phyloP scores from a whole-genome alignment of 169 alveolate species.

The Theileria parva region DNA sequence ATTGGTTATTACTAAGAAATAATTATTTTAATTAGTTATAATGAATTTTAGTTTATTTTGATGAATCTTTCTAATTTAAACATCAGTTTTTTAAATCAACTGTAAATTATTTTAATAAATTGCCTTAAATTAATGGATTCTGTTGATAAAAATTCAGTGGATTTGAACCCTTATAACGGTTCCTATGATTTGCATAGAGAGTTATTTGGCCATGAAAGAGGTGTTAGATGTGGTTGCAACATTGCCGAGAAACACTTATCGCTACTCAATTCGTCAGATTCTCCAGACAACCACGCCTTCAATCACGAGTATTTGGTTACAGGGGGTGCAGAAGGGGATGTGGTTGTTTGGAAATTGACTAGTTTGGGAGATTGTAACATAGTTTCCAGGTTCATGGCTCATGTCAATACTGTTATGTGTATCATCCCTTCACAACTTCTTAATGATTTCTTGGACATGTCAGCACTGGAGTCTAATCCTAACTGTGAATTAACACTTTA shows the following conservation, averaged over 20 bases:
- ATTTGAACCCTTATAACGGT: conserved; percentile 23
- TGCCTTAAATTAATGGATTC: not conserved
- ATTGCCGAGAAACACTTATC: conserved; percentile 6
- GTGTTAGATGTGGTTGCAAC: conserved; percentile 40
- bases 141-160: not conserved
- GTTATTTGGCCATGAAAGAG: conserved; percentile 4
- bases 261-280: not conserved
- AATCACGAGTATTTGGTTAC: conserved; percentile 31
- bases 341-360: conserved; percentile 33
- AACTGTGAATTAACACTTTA: not conserved
- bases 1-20: too few relatives aligned
- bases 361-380: conserved; percentile 19
- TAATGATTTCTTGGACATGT: conserved; percentile 8
- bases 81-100: too few relatives aligned
- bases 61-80: too few relatives aligned
- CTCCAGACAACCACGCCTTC: not conserved
- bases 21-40: too few relatives aligned
- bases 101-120: too few relatives aligned
- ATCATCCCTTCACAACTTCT: conserved; percentile 1
- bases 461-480: not conserved
- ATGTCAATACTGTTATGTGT: conserved; percentile 53
- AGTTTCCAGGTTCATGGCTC: conserved; percentile 28
- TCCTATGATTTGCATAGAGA: conserved; percentile 27
- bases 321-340: conserved; percentile 52
- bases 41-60: too few relatives aligned